A percentile compares a stretch with the other conserved stretches of the same genome.
phyloP scores from a whole-genome alignment of 2,329 filamentous ascomycete genomes.

The Trichothecium sympodiale region DNA sequence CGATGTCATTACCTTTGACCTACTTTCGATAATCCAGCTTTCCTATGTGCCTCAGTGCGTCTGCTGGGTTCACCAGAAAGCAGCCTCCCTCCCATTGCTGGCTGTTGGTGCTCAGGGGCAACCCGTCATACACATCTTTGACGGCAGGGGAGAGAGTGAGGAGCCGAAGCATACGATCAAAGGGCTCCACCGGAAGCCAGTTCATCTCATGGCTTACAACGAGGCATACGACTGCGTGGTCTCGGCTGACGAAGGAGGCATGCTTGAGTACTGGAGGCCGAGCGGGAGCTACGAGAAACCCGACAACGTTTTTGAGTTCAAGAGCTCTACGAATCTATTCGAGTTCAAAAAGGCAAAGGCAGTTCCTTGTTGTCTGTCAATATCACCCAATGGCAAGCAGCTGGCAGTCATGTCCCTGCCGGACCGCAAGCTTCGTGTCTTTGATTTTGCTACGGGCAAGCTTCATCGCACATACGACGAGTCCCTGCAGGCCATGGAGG shows the following conservation, averaged over 20 bases:
- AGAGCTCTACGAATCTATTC: constrained; percentile 88
- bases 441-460: constrained; percentile 84
- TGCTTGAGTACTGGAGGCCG: constrained; percentile 95
- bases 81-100: constrained; percentile 76
- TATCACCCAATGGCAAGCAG: constrained; percentile 77
- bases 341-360: constrained; percentile 96
- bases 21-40: constrained; percentile 71
- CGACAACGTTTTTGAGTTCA: constrained; percentile 81
- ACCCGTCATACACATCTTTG: constrained; percentile 70
- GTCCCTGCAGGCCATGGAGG: constrained; percentile 75
- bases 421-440: constrained; percentile 84
- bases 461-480: constrained; percentile 91
- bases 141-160: constrained; percentile 74
- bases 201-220: constrained; percentile 84
- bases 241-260: constrained; percentile 79
- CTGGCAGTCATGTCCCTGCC: constrained; percentile 88
- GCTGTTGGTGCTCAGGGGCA: constrained; percentile 70
- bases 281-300: constrained; percentile 78
- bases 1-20: constrained; percentile 76
- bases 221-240: constrained; percentile 80
- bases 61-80: constrained; percentile 85
- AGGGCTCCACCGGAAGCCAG: constrained; percentile 68
- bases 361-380: constrained; percentile 65
- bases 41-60: constrained; percentile 66
- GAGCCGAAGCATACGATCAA: constrained; percentile 67